Evolutionary conservation across 192 early-diverging fungal species (phyloP), one percentile per base, ranked within the genome.

Genomic region (Entrophospora sp.): DNA sequence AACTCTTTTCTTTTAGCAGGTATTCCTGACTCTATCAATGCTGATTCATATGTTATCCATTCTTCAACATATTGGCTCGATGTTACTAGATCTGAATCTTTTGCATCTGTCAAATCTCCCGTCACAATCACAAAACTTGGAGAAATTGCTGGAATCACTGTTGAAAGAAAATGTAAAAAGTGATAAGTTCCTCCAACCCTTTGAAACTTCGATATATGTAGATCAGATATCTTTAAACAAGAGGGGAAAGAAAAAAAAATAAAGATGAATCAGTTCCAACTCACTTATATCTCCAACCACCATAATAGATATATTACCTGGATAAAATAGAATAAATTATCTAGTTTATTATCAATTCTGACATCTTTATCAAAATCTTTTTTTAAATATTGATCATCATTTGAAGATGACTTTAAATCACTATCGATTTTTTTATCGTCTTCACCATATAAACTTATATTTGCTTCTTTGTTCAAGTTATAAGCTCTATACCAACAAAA

Each of bases 51-150:
- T 5, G 85, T 77, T 36, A 48, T 35, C 94, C 92, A 94, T 66
- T 96, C 94, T n/a, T 89, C 84, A 9, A 71, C 5, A 43, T 91
- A 85, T 72, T 94, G 94, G 76, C 75, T 66, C 12, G 90, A 92
- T 20, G 72, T 80, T 5, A 89, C 74, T 9, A 75, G 74, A 18
- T 80, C 73, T 28, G 73, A 64, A 68, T 88, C 85, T 62, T 94
- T 93, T 13, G 89, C 93, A 75, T 96, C 91, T 1, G 92, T 93
- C 64, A 95, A 68, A 72, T 95, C 93, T 0, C 93, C 94, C 0
- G 93, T 93, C 7, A 88, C 83, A 0, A 88, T 69, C 4, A 94
- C 88, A 58, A 95, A 83, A 2, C 81, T 77, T 5, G 94, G 94
- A 2, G 85, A 80, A 35, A 95, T 77, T 30, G 86, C 64, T 16